Conservation (phyloP, 73 alveolate genomes). For the Paramecium sexaurelia region DNA sequence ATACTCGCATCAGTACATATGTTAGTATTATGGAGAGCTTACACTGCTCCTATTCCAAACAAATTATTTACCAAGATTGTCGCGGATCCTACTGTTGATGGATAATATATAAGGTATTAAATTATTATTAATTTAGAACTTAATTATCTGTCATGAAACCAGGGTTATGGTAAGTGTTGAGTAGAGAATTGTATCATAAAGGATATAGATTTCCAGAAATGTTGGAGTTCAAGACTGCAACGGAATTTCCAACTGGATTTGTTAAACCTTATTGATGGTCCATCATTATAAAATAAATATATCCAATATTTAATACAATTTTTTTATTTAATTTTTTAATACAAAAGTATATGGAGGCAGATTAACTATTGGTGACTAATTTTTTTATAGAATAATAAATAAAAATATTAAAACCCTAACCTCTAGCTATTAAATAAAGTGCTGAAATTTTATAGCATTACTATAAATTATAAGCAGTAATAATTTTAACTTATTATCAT, state of each 20-base stretch:
- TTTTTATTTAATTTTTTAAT: background rate
- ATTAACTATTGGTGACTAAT: background rate
- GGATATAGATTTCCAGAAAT: constrained; percentile 58
- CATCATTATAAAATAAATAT: background rate
- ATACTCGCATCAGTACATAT: background rate
- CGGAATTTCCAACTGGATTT: constrained; percentile 37
- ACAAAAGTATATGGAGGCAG: background rate
- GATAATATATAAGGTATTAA: constrained; percentile 44
- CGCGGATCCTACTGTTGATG: constrained; percentile 48
- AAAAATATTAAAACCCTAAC: constrained; percentile 10
- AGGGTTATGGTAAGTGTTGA: constrained; percentile 26
- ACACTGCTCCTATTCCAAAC: constrained; percentile 34
- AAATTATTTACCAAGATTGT: constrained; percentile 42
- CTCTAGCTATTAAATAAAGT: constrained; percentile 6
- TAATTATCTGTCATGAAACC: constrained; percentile 46
- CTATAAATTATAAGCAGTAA: background rate
- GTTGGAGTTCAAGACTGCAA: constrained; percentile 19
- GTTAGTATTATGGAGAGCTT: constrained; percentile 45
- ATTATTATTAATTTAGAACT: background rate
- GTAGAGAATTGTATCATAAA: constrained; percentile 29
- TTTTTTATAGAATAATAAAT: constrained; percentile 9
- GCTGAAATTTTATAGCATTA: background rate
- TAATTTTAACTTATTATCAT: background rate
- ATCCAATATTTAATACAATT: constrained; percentile 3
- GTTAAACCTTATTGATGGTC: constrained; percentile 37